These are phyloP conservation scores for Trichodelitschia bisporula DNA, from an alignment of 495 filamentous ascomycete species.

Conservation along the genomic window DNA sequence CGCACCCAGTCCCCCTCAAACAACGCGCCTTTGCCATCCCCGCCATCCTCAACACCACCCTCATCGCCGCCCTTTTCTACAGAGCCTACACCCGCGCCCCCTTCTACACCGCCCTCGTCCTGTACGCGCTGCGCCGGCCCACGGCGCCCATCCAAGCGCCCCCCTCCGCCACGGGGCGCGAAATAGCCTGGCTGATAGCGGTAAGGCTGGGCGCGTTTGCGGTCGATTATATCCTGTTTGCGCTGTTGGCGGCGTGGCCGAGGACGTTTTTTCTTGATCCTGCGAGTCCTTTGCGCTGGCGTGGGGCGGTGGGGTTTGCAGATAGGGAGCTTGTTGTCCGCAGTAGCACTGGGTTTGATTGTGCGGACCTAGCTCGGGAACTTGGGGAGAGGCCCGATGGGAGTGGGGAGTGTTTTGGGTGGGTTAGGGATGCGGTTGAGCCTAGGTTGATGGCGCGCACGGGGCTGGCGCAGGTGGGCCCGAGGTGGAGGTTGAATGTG, in stretches of 20 bases:
- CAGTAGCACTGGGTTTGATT: too few species aligned
- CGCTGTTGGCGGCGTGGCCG: constrained; percentile 54
- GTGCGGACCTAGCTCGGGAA: too few species aligned
- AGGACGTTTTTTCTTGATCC: constrained; percentile 36
- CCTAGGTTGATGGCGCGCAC: constrained; percentile 20
- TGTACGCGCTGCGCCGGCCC: constrained; percentile 32
- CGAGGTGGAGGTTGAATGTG: constrained; percentile 33
- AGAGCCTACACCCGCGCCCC: constrained; percentile 34
- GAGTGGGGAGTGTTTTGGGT: constrained; percentile 17
- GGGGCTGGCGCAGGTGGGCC: constrained; percentile 36
- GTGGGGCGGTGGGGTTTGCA: constrained; percentile 41
- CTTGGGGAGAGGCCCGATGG: constrained; percentile 34
- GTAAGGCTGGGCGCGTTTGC: constrained; percentile 33
- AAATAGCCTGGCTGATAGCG: constrained; percentile 24
- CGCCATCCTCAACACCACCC: constrained; percentile 36
- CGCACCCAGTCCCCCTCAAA: constrained; percentile 35
- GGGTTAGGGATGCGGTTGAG: constrained; percentile 12
- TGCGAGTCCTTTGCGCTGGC: constrained; percentile 36
- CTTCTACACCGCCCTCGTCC: constrained; percentile 38
- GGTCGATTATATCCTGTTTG: constrained; percentile 42
- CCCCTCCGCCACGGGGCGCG: constrained; percentile 18
- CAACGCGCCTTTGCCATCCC: constrained; percentile 53
- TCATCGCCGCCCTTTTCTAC: constrained; percentile 31
- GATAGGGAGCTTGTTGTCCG: constrained; percentile 53
- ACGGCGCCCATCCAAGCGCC: constrained; percentile 30